Percentiles rank a stretch among this genome's conserved stretches.
These are phyloP conservation scores for Globisporangium acanthophoron DNA, from an alignment of 352 stramenopile genomes.

Conservation along the genomic window DNA sequence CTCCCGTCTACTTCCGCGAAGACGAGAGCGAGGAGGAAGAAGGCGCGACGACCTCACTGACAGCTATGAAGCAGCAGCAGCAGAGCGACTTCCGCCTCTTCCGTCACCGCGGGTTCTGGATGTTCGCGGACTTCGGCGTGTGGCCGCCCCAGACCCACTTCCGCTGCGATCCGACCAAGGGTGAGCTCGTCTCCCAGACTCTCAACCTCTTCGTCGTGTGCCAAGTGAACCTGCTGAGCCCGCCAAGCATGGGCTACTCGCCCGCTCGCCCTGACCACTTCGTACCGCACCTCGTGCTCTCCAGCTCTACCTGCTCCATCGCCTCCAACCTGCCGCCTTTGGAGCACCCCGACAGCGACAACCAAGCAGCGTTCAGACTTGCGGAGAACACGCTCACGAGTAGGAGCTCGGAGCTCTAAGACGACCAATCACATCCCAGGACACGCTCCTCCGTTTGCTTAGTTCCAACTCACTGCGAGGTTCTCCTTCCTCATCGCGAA, in stretches of 20 bases:
- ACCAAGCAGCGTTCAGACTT: neutral
- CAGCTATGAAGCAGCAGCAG: neutral
- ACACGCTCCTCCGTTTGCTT: neutral
- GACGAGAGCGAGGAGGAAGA: conserved; percentile 21
- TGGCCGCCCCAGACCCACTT: conserved; percentile 58
- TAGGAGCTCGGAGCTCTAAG: conserved; percentile 25
- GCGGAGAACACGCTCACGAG: neutral
- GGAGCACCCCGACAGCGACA: neutral
- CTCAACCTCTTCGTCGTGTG: conserved; percentile 22
- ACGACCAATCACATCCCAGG: neutral
- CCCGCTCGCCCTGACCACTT: conserved; percentile 15
- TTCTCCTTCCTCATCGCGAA: conserved; percentile 46
- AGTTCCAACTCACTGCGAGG: conserved; percentile 50
- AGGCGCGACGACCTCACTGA: neutral
- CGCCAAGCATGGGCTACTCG: conserved; percentile 36
- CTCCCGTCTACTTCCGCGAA: conserved; percentile 39
- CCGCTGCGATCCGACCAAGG: conserved; percentile 53
- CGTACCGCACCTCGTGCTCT: conserved; percentile 20
- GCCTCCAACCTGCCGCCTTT: neutral
- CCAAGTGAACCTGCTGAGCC: conserved; percentile 22
- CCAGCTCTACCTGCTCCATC: neutral
- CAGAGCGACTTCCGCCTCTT: conserved; percentile 48
- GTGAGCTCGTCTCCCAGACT: conserved; percentile 4
- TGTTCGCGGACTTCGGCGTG: conserved; percentile 46
- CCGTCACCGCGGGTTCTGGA: conserved; percentile 60